Evolutionary conservation across 2,329 filamentous ascomycete species (phyloP), one percentile per base, ranked within the genome.

Genomic region (Orbilia quercus): DNA sequence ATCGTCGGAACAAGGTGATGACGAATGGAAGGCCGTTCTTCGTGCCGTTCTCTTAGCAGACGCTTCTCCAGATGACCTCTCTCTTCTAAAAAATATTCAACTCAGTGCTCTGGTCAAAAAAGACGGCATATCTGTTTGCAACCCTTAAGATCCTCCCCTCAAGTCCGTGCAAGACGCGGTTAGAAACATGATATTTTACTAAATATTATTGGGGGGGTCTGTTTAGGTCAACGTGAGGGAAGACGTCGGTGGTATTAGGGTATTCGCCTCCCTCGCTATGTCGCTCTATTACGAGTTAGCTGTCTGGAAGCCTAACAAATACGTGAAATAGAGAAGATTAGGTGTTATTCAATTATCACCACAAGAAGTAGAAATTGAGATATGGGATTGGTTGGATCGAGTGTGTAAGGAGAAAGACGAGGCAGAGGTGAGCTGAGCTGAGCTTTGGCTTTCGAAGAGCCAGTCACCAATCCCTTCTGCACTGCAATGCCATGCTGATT

Each of bases 1-100:
- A 16, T 62, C 62, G 16, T 67, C 62, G 1, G 70, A 74, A 20
- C 70, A 67, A 22, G 50, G 28, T 23, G 70, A 74, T 23, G 70
- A 74, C 9, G 70, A 74, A n/a, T 74, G 70, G 70, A 74, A 74
- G 40, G 58, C 70, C 7, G 70, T 74, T 1, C 62, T 74, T 14
- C 28, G 70, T 14, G 70, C 55, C 6, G 70, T 74, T 14, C 70
- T 74, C 9, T 48, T 74, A 7, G 63, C 60, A 9, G 70, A 74
- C 31, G 14, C 70, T 22, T 42, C 44, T 6, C 55, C 40, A 5
- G 70, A 74, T 28, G 70, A 74, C 34, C 47, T 66, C 9, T 42
- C 22, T 18, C 44, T 64, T 54, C 62, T 74, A 7, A 38, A 22
- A 4, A 66, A 57, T 36, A 63, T 74, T n/a, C 51, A 74, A 22